A percentile compares a stretch with the other conserved stretches of the same genome.
Conservation (phyloP, 257 asterid species). For the Jasminum sambac region DNA sequence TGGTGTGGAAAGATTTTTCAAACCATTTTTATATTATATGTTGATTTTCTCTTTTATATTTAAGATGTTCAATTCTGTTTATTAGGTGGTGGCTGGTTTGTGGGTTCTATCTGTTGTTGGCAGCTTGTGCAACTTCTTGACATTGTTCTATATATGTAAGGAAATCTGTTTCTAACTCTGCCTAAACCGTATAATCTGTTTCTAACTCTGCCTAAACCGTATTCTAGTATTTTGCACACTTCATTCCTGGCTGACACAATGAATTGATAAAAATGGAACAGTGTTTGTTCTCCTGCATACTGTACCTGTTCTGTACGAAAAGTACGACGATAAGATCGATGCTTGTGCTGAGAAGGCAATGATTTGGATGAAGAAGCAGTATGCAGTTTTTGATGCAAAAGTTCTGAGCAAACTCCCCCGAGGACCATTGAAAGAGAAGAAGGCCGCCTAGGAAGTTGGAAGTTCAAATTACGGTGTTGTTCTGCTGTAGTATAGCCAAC, state of each 20-base stretch:
- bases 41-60: background rate
- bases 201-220: too few species aligned
- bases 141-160: conserved; percentile 75
- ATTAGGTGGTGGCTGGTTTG: conserved; percentile 66
- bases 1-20: background rate
- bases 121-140: conserved; percentile 81
- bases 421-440: conserved; percentile 64
- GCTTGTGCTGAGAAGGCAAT: conserved; percentile 68
- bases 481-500: background rate
- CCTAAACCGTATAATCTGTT: too few species aligned
- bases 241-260: background rate
- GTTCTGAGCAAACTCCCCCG: conserved; percentile 73
- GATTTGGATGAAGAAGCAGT: conserved; percentile 66
- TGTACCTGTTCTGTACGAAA: conserved; percentile 80
- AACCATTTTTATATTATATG: background rate
- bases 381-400: conserved; percentile 65
- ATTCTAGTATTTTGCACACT: background rate
- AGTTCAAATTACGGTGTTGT: background rate
- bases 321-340: conserved; percentile 78
- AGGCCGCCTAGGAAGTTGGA: conserved; percentile 40
- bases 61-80: background rate
- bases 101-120: conserved; percentile 83
- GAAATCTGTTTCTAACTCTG: background rate
- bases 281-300: conserved; percentile 76
- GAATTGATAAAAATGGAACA: conserved; percentile 24